phyloP scores from a whole-genome alignment of 345 rosid genomes.

The Rhizophora mangle region DNA sequence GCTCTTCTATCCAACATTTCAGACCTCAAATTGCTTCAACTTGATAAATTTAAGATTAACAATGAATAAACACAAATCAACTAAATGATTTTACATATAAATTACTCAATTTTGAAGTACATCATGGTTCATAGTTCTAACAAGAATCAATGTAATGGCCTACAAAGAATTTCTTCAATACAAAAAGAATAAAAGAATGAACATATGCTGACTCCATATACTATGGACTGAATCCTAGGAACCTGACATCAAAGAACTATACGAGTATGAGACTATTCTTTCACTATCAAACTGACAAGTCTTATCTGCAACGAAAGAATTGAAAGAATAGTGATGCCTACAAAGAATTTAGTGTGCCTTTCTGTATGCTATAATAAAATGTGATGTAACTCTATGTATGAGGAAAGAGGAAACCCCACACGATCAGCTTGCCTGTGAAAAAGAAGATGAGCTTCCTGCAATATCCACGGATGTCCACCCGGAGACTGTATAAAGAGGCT shows the following conservation, averaged over 20 bases:
- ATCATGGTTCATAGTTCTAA: slow-evolving; percentile 13
- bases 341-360: slow-evolving; percentile 43
- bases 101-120: slow-evolving; percentile 13
- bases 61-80: too few relatives aligned
- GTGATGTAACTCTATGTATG: slow-evolving; percentile 17
- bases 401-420: slow-evolving; percentile 28
- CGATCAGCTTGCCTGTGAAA: slow-evolving; percentile 51
- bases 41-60: too few relatives aligned
- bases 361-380: slow-evolving; percentile 33
- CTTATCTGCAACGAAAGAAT: slow-evolving; percentile 61
- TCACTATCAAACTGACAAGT: slow-evolving; percentile 14
- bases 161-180: slow-evolving; percentile 30
- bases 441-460: slow-evolving; percentile 65
- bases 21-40: too few relatives aligned
- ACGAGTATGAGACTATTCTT: slow-evolving; percentile 23
- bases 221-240: slow-evolving; percentile 20
- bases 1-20: too few relatives aligned
- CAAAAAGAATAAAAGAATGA: slow-evolving; percentile 48
- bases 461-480: slow-evolving; percentile 66
- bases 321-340: slow-evolving; percentile 54
- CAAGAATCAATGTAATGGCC: slow-evolving; percentile 8
- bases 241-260: slow-evolving; percentile 22
- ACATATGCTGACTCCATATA: slow-evolving; percentile 21
- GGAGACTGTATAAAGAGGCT: slow-evolving; percentile 82
- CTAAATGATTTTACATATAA: too few relatives aligned